These are phyloP conservation scores for Bertia moriformis DNA, from an alignment of 2,329 filamentous ascomycete species.

Conservation along the genomic window DNA sequence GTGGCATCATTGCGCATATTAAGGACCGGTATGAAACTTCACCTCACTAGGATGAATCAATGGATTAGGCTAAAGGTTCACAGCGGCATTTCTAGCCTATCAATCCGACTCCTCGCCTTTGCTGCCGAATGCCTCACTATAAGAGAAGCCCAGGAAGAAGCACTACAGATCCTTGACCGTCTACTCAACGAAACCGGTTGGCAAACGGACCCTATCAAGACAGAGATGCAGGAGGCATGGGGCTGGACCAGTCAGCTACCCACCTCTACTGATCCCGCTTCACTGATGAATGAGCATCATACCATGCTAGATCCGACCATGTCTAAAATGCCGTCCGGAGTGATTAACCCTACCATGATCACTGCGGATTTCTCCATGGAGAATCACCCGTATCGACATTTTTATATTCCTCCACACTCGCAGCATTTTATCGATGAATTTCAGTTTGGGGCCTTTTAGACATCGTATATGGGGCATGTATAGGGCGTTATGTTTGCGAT, in stretches of 20 bases:
- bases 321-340: neutral
- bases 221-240: constrained; percentile 17
- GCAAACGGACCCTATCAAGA: constrained; percentile 42
- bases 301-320: neutral
- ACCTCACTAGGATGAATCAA: no score
- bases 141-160: constrained; percentile 47
- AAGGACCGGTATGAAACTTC: constrained; percentile 40
- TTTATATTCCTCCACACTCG: neutral
- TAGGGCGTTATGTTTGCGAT: no score
- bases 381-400: neutral
- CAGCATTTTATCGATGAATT: neutral
- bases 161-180: constrained; percentile 43
- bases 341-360: neutral
- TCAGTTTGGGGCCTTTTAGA: no score
- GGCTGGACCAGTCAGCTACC: neutral
- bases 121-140: constrained; percentile 44
- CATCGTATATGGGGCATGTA: no score
- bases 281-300: neutral
- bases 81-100: constrained; percentile 43
- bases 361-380: neutral
- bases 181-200: constrained; percentile 50
- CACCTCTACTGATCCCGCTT: neutral
- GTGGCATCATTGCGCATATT: constrained; percentile 75
- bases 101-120: constrained; percentile 45
- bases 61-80: neutral